Evolutionary conservation across 495 filamentous ascomycete genomes (phyloP).

Genomic region (Evernia prunastri): DNA sequence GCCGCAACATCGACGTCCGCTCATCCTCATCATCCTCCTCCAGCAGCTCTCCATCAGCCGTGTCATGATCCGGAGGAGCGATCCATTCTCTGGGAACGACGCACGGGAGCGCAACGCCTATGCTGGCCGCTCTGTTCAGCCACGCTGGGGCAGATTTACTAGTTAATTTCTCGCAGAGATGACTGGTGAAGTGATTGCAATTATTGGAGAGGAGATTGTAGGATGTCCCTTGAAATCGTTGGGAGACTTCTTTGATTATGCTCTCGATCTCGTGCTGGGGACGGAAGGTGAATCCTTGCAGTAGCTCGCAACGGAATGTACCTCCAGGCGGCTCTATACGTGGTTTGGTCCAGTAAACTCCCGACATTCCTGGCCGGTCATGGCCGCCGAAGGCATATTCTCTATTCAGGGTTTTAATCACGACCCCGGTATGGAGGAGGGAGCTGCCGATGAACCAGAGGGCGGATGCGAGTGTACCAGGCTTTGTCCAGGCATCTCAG

Average conservation of each 20-base stretch:
- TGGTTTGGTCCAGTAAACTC: conserved; percentile 73
- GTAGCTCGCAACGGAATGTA: conserved; percentile 59
- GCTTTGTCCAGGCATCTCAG: conserved; percentile 36
- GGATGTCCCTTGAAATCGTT: conserved; percentile 59
- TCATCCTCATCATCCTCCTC: conserved; percentile 50
- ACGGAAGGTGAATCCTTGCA: conserved; percentile 65
- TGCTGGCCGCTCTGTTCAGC: conserved; percentile 72
- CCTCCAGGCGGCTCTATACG: conserved; percentile 62
- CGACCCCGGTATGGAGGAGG: conserved; percentile 71
- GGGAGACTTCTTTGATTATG: conserved; percentile 57
- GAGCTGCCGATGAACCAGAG: conserved; percentile 67
- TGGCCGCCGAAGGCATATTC: conserved; percentile 86
- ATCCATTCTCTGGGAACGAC: conserved; percentile 76
- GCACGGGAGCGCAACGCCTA: conserved; percentile 69
- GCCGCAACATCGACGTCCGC: conserved; percentile 47
- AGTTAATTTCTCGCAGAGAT: conserved; percentile 61
- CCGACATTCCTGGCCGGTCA: conserved; percentile 55
- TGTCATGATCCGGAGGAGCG: conserved; percentile 64
- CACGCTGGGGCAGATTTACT: conserved; percentile 57
- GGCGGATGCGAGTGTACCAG: conserved; percentile 58
- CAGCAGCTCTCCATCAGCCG: conserved; percentile 60
- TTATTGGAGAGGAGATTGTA: conserved; percentile 76
- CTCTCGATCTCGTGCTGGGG: conserved; percentile 57
- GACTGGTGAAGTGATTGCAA: conserved; percentile 75
- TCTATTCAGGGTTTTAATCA: conserved; percentile 52